Base-by-base conservation (phyloP, 352 stramenopile genomes). In the Phytophthora kernoviae region DNA sequence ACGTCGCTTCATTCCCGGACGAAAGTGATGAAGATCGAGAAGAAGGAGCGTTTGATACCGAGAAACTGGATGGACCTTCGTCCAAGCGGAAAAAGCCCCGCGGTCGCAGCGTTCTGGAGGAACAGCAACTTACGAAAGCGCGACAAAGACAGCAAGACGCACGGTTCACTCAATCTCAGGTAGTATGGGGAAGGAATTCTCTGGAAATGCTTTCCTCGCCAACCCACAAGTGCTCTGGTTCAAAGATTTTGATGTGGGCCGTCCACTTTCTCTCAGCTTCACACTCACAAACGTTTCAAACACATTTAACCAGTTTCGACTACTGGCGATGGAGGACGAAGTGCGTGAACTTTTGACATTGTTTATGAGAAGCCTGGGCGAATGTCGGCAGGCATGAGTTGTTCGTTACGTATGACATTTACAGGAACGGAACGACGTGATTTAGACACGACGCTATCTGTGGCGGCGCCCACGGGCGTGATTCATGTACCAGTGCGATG, bases 271-370 rank as follows among this genome's bases (percentile, higher is more conserved):
- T 32, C 65, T 84, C 20, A 54, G 40, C 7, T 87, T 97, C 27
- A 89, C 79, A 5, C 70, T 98, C 27, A 98, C 93, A 0, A 98
- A 98, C 49, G 79, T 96, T 4, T 97, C 88, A 0, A 90, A 95
- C 37, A 96, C 88, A 0, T 97, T 98, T 61, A 97, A 97, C 70
- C 85, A 88, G 34, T 97, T 98, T 64, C 93, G 93, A 32, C 49
- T 97, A 7, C 65, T 96, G 1, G 63, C 80, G 0, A 65, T 98
- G 42, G 68, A 81, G 14, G 82, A 94, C 27, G 57, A 83, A 6
- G 60, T 97, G 14, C 69, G 72, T 12, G 85, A 96, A 34, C 88
- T 90, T 21, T 98, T 46, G 84, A 95, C n/a, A 74, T 98, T 21
- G 59, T 62, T 18, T 98, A 95, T 45, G 74, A 92, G 10, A 84